phyloP scores from a whole-genome alignment of 805 yeast genomes.

The Jamesozyma spencerorum region DNA sequence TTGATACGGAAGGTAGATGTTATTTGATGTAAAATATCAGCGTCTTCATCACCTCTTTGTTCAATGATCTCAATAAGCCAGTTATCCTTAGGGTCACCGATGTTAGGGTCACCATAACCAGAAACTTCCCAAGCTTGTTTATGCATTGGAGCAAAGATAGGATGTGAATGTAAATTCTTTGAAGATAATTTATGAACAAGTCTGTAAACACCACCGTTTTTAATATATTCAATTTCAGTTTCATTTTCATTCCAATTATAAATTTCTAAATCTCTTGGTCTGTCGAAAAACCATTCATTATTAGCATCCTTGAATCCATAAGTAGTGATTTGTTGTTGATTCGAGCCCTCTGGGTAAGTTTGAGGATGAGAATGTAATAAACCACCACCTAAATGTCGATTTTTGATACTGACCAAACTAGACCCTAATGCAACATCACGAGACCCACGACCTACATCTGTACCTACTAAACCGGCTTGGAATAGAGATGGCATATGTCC shows the following conservation, averaged over 20 bases:
- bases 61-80: conserved; percentile 82
- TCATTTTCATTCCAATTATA: conserved; percentile 22
- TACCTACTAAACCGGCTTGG: conserved; percentile 66
- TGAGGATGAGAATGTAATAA: conserved; percentile 83
- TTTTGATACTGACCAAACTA: conserved; percentile 38
- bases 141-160: conserved; percentile 64
- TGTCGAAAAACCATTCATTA: conserved; percentile 70
- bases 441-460: conserved; percentile 56
- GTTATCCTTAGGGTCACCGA: conserved; percentile 77
- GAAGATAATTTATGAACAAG: conserved; percentile 62
- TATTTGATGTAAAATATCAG: conserved; percentile 55
- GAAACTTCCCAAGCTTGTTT: conserved; percentile 70
- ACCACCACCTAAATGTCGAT: conserved; percentile 69
- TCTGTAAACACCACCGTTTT: conserved; percentile 61
- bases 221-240: conserved; percentile 32
- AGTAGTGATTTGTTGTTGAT: conserved; percentile 90
- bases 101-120: conserved; percentile 64
- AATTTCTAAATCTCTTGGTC: conserved; percentile 37
- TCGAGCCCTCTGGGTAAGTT: conserved; percentile 81
- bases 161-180: conserved; percentile 75
- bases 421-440: conserved; percentile 61
- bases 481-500: conserved; percentile 71
- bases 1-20: conserved; percentile 64
- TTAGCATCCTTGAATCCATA: conserved; percentile 84
- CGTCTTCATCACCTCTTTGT: conserved; percentile 47